phyloP scores from a whole-genome alignment of 768 basidiomycete genomes.

The Lactarius pseudohatsudake region DNA sequence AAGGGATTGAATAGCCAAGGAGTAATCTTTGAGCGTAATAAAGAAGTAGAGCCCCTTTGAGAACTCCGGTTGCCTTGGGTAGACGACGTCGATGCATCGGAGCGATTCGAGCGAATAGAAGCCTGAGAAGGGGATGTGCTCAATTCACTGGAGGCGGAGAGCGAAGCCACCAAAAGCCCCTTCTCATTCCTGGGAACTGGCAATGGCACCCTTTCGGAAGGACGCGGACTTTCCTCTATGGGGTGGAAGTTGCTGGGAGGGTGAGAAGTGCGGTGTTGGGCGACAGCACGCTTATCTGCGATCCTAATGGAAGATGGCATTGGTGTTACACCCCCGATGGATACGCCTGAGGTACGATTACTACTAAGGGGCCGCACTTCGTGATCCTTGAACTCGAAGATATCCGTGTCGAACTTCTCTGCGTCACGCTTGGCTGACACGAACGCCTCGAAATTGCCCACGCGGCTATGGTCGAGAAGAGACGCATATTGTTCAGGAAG shows the following conservation, averaged over 20 bases:
- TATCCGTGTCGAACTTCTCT: conserved; percentile 70
- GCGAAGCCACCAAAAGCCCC: conserved; percentile 26
- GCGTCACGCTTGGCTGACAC: conserved; percentile 51
- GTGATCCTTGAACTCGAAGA: conserved; percentile 52
- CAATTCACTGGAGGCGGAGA: conserved; percentile 34
- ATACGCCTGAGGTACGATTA: conserved; percentile 43
- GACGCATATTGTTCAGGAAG: conserved; percentile 48
- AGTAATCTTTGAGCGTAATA: conserved; percentile 57
- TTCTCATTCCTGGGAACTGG: conserved; percentile 33
- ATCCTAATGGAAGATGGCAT: conserved; percentile 26
- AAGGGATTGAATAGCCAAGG: conserved; percentile 82
- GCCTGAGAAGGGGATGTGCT: conserved; percentile 67
- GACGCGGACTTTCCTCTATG: conserved; percentile 71
- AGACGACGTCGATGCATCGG: conserved; percentile 44
- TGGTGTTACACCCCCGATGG: conserved; percentile 33
- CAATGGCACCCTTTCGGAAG: conserved; percentile 51
- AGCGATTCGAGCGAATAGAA: conserved; percentile 58
- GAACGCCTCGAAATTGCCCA: conserved; percentile 26
- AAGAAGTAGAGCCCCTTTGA: conserved; percentile 29
- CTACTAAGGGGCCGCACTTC: conserved; percentile 37
- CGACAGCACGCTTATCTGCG: conserved; percentile 28
- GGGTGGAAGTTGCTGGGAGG: conserved; percentile 51
- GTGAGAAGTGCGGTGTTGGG: conserved; percentile 51
- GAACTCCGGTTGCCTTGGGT: conserved; percentile 28
- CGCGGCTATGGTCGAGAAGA: conserved; percentile 24